phyloP scores from a whole-genome alignment of 345 rosid species.

The Mallotus nudiflorus region DNA sequence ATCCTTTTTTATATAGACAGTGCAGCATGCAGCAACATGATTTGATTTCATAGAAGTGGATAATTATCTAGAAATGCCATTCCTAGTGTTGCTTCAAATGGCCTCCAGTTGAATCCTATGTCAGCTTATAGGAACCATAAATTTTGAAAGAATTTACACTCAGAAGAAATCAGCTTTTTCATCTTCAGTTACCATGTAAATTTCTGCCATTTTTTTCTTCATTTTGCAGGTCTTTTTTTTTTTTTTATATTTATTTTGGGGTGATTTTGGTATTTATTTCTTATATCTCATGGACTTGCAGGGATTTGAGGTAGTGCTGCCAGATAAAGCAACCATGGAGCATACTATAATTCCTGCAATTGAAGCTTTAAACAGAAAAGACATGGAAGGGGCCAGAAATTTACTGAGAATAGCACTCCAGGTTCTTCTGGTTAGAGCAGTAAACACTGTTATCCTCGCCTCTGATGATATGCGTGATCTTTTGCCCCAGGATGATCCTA shows the following conservation, averaged over 20 bases:
- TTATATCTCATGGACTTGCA: background rate
- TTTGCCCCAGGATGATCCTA: slow-evolving; percentile 50
- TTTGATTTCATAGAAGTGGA: background rate
- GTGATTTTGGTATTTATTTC: background rate
- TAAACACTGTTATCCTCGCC: slow-evolving; percentile 41
- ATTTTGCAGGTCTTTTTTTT: background rate
- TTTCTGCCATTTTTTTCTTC: background rate
- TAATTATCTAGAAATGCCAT: background rate
- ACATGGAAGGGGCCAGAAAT: slow-evolving; percentile 50
- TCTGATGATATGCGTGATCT: slow-evolving; percentile 40
- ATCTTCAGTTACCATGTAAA: background rate
- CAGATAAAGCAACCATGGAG: slow-evolving; percentile 55
- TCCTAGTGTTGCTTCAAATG: background rate
- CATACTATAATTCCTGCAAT: slow-evolving; percentile 47
- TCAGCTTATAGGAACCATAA: background rate
- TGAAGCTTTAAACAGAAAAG: slow-evolving; percentile 43
- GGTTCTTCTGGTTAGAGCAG: slow-evolving; percentile 54
- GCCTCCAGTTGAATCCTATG: background rate
- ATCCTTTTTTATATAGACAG: too few species aligned
- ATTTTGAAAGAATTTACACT: background rate
- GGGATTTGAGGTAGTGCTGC: slow-evolving; percentile 54
- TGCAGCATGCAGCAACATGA: too few species aligned
- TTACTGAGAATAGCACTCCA: slow-evolving; percentile 53
- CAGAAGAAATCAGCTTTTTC: background rate
- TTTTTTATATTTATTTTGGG: too few species aligned